phyloP scores from a whole-genome alignment of 2,329 filamentous ascomycete genomes.

The Nigrograna mackinnonii region DNA sequence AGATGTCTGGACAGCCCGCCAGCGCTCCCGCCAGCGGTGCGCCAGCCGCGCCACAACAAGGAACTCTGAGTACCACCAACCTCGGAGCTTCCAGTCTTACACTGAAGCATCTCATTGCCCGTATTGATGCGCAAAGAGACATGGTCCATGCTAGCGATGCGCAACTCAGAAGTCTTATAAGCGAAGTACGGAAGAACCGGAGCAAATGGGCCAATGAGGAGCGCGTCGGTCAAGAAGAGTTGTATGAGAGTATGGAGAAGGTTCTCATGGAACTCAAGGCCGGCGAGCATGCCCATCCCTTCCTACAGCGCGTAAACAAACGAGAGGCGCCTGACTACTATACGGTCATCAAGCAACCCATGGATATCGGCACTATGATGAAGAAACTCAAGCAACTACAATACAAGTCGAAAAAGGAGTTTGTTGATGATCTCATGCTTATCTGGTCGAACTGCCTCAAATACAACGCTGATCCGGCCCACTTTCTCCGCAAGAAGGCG shows the following conservation, averaged over 20 bases:
- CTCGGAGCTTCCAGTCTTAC: constrained; percentile 94
- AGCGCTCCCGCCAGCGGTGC: constrained; percentile 55
- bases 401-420: constrained; percentile 79
- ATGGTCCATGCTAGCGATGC: constrained; percentile 91
- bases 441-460: constrained; percentile 98
- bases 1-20: constrained; percentile 72
- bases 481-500: constrained; percentile 88
- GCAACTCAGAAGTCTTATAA: constrained; percentile 89
- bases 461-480: constrained; percentile 89
- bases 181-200: constrained; percentile 94
- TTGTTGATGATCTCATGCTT: constrained; percentile 88
- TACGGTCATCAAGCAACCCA: constrained; percentile 90
- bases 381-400: constrained; percentile 81
- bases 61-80: constrained; percentile 90
- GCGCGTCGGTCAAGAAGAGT: constrained; percentile 93
- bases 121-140: constrained; percentile 90
- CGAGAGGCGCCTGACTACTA: constrained; percentile 96
- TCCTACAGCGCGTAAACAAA: constrained; percentile 93
- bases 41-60: constrained; percentile 67
- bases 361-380: constrained; percentile 97
- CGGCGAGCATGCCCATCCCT: constrained; percentile 96
- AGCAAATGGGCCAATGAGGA: constrained; percentile 99
- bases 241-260: constrained; percentile 96
- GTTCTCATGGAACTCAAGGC: constrained; percentile 96
- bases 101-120: constrained; percentile 92